Evolutionary conservation across 176 grass and related monocot species (phyloP).

Genomic region (Rhynchospora pubera): DNA sequence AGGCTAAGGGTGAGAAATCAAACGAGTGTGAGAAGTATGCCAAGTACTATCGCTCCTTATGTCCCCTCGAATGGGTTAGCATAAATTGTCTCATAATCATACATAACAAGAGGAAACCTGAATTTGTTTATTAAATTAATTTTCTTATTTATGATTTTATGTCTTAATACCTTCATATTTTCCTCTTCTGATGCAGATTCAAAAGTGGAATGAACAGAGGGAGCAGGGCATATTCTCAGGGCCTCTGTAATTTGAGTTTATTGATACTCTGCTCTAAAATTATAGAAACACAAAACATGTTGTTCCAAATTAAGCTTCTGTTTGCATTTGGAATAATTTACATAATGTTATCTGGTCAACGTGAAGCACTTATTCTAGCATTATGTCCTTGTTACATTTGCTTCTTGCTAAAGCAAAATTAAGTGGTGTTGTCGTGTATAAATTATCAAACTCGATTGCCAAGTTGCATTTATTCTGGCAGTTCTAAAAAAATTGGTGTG

Average conservation of each 20-base stretch:
- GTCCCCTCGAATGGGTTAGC: not conserved
- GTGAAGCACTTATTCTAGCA: not conserved
- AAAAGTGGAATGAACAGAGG: slow-evolving; percentile 18
- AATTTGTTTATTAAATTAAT: not conserved
- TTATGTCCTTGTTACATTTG: not conserved
- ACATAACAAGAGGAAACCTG: not conserved
- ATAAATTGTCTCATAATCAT: not conserved
- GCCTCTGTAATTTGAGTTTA: not conserved
- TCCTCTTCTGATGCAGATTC: not conserved
- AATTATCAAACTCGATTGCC: not conserved
- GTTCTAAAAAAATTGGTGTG: not conserved
- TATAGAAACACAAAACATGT: not conserved
- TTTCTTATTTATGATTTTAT: not conserved
- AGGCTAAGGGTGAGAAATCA: not conserved
- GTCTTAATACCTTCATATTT: not conserved
- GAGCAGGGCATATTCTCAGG: slow-evolving; percentile 3
- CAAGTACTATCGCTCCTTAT: not conserved
- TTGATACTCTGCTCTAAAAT: not conserved
- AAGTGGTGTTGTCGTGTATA: not conserved
- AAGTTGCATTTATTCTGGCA: not conserved
- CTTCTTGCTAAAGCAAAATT: not conserved
- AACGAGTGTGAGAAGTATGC: not conserved
- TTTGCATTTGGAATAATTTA: not conserved
- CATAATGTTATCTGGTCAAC: not conserved
- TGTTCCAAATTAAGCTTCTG: not conserved